phyloP scores from a whole-genome alignment of 768 basidiomycete genomes.

The Leccinum barrowsii region DNA sequence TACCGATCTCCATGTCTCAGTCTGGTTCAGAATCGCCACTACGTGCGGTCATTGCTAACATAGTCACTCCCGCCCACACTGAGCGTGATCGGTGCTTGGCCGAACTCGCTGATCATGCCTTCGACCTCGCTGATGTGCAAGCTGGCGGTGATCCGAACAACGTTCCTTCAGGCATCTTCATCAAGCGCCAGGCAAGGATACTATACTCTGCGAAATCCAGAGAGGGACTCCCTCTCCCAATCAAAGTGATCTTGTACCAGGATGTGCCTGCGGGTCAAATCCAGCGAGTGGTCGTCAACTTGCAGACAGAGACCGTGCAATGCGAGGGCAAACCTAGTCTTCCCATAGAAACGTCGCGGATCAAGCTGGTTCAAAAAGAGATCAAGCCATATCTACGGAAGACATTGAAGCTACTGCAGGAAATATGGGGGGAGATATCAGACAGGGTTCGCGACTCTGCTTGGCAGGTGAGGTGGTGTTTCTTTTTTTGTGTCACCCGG shows the following conservation, averaged over 20 bases:
- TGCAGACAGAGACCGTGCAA: no score
- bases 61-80: conserved; percentile 1
- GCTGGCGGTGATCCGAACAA: not conserved
- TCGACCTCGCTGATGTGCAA: conserved; percentile 9
- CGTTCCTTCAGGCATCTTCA: not conserved
- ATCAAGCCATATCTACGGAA: no score
- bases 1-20: conserved; percentile 10
- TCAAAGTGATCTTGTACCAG: conserved; percentile 16
- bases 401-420: no score
- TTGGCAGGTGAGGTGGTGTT: no score
- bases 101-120: conserved; percentile 20
- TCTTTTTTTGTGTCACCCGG: no score
- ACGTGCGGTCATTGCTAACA: conserved; percentile 15
- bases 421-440: no score
- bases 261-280: conserved; percentile 2
- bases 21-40: conserved; percentile 1
- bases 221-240: conserved; percentile 1
- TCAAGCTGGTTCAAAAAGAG: no score
- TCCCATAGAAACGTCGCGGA: no score
- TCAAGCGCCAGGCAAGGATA: conserved; percentile 15
- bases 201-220: conserved; percentile 9
- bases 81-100: conserved; percentile 10
- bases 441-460: no score
- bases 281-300: conserved; percentile 5
- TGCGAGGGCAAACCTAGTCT: no score